Evolutionary conservation across 306 rosid species (phyloP).

Genomic region (Cicer yamashitae): DNA sequence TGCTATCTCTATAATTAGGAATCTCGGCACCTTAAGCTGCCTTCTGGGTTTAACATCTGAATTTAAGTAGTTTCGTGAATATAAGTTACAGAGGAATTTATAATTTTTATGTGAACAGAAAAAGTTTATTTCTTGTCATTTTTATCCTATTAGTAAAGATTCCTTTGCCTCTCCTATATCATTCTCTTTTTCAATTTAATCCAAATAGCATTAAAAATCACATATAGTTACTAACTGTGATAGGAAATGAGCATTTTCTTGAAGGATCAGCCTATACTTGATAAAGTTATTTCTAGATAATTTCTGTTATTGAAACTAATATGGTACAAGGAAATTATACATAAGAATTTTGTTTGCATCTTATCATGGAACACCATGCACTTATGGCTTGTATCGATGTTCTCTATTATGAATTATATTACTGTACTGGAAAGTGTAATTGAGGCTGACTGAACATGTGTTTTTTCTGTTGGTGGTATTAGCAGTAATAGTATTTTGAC

Average conservation of each 20-base stretch:
- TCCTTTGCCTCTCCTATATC: slow-evolving; percentile 3
- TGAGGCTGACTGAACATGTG: slow-evolving; percentile 7
- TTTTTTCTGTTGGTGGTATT: slow-evolving; percentile 11
- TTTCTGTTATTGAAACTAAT: slow-evolving; percentile 7
- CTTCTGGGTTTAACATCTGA: slow-evolving; percentile 16
- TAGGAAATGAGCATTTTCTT: slow-evolving; percentile 10
- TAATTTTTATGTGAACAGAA: not conserved
- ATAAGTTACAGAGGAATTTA: slow-evolving; percentile 22
- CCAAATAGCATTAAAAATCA: not conserved
- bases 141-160: slow-evolving; percentile 11
- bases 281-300: slow-evolving; percentile 11
- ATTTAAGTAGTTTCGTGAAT: slow-evolving; percentile 8
- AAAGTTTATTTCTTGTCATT: not conserved
- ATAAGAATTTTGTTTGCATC: not conserved
- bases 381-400: slow-evolving; percentile 12
- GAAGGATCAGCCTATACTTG: slow-evolving; percentile 26
- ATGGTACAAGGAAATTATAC: slow-evolving; percentile 1
- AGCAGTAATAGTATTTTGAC: slow-evolving; percentile 14
- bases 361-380: slow-evolving; percentile 15
- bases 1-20: slow-evolving; percentile 7
- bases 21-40: slow-evolving; percentile 17
- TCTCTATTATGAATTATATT: slow-evolving; percentile 24
- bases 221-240: not conserved
- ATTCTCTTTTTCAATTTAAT: not conserved
- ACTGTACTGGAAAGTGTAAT: slow-evolving; percentile 14